Conservation (phyloP, 106 monocot genomes). For the Apostasia shenzhenica region DNA sequence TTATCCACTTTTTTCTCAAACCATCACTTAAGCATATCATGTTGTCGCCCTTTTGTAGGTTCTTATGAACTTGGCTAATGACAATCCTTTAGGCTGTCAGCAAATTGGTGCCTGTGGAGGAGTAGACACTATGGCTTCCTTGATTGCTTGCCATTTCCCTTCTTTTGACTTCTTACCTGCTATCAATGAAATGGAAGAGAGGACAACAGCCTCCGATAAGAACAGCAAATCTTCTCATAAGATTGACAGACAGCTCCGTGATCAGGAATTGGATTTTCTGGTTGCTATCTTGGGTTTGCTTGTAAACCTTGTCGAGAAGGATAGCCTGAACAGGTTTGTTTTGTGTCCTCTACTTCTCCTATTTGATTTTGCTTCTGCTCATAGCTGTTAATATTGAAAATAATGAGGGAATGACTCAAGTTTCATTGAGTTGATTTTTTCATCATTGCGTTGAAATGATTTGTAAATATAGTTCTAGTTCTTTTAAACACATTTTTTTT, state of each 20-base stretch:
- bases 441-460: too few relatives aligned
- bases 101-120: slow-evolving; percentile 86
- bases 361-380: neutral
- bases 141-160: slow-evolving; percentile 82
- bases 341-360: neutral
- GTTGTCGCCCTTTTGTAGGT: slow-evolving; percentile 49
- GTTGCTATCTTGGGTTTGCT: slow-evolving; percentile 97
- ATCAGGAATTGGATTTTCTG: slow-evolving; percentile 86
- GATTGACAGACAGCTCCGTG: slow-evolving; percentile 51
- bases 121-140: slow-evolving; percentile 69
- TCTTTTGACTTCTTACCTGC: slow-evolving; percentile 51
- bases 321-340: slow-evolving; percentile 76
- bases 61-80: slow-evolving; percentile 98
- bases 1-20: too few relatives aligned
- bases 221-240: slow-evolving; percentile 3
- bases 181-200: slow-evolving; percentile 17
- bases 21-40: neutral
- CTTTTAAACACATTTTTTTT: too few relatives aligned
- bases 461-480: too few relatives aligned
- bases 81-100: slow-evolving; percentile 85
- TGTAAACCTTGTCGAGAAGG: slow-evolving; percentile 98
- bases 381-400: neutral
- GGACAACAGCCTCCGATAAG: slow-evolving; percentile 15
- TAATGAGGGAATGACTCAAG: too few relatives aligned
- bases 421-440: too few relatives aligned